phyloP scores from a whole-genome alignment of 345 rosid species.

The Noccaea bulbosa region DNA sequence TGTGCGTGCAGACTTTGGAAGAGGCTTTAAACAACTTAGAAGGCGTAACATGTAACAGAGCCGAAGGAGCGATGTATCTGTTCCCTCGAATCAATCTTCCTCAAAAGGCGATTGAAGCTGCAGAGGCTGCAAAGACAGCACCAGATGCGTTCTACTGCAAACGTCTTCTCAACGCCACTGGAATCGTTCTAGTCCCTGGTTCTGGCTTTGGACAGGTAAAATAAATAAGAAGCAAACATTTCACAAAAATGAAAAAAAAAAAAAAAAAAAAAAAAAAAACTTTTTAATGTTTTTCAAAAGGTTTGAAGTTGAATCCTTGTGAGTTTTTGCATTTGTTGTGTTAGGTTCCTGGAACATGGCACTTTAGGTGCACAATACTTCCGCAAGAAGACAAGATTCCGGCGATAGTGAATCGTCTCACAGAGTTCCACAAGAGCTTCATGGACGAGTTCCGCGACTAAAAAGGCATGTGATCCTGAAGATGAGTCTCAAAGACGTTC shows the following conservation, averaged over 20 bases:
- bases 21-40: conserved; percentile 77
- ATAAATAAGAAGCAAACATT: conserved; percentile 44
- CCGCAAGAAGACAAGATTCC: conserved; percentile 93
- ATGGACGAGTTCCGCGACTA: conserved; percentile 70
- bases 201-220: conserved; percentile 95
- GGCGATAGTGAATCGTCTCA: conserved; percentile 58
- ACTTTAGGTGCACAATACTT: conserved; percentile 88
- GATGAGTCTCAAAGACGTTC: background rate
- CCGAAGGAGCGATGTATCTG: conserved; percentile 97
- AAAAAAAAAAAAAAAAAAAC: background rate
- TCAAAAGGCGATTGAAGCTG: conserved; percentile 78
- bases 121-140: conserved; percentile 62
- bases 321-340: conserved; percentile 17
- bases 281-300: background rate
- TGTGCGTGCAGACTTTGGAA: conserved; percentile 65
- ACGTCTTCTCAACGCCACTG: conserved; percentile 81
- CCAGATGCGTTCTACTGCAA: conserved; percentile 89
- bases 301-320: background rate
- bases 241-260: background rate
- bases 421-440: conserved; percentile 78
- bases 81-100: conserved; percentile 83
- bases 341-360: conserved; percentile 95
- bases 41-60: conserved; percentile 86
- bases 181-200: conserved; percentile 88
- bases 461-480: background rate